These are phyloP conservation scores for Candida jianshihensis DNA, from an alignment of 805 yeast species.

Conservation along the genomic window DNA sequence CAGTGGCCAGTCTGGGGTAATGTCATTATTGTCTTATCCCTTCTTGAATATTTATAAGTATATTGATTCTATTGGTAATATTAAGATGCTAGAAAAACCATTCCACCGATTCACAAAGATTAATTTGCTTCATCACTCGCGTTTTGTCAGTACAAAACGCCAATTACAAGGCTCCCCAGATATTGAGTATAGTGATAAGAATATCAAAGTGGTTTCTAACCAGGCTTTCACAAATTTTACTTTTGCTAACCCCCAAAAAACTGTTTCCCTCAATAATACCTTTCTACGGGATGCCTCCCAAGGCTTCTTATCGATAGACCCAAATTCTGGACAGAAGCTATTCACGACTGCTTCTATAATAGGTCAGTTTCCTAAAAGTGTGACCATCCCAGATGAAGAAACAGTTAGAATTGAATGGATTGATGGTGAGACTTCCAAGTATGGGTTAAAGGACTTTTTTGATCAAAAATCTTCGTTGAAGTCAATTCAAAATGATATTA, in stretches of 20 bases:
- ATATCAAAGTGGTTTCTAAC: conserved; percentile 2
- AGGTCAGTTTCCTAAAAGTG: conserved; percentile 25
- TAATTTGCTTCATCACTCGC: no score
- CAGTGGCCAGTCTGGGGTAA: no score
- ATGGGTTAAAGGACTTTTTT: conserved; percentile 38
- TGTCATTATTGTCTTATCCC: no score
- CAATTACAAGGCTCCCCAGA: no score
- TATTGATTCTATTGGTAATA: no score
- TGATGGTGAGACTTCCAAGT: conserved; percentile 38
- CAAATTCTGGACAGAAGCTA: conserved; percentile 49
- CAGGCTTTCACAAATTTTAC: conserved; percentile 7
- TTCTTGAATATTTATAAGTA: no score
- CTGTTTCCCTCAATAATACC: conserved; percentile 30
- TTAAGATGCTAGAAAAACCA: no score
- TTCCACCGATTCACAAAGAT: no score
- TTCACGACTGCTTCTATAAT: conserved; percentile 52
- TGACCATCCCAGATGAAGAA: conserved; percentile 27
- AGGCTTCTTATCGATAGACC: conserved; percentile 43
- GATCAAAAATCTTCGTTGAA: conserved; percentile 32
- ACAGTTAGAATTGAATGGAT: conserved; percentile 39
- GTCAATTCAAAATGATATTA: conserved; percentile 33
- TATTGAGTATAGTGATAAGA: conserved; percentile 1
- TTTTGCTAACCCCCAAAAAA: conserved; percentile 4
- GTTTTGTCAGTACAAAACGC: no score
- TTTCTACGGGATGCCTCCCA: conserved; percentile 64